A percentile compares a stretch with the other conserved stretches of the same genome.
These are phyloP conservation scores for Lactarius akahatsu DNA, from an alignment of 768 basidiomycete species.

Conservation along the genomic window DNA sequence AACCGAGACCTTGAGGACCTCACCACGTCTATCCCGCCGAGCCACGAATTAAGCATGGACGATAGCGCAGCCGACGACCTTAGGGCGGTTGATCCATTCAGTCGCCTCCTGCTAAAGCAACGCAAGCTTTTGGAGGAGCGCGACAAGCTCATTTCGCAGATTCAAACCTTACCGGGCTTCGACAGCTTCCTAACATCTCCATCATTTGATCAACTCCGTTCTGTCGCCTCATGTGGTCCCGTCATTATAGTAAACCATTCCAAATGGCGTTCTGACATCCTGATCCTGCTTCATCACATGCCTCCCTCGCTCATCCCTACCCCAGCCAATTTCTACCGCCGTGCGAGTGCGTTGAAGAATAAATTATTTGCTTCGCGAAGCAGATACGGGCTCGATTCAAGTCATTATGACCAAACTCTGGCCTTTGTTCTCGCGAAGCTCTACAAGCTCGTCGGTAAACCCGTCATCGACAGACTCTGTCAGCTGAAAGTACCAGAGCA, in stretches of 20 bases:
- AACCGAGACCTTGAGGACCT: background rate
- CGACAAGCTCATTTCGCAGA: background rate
- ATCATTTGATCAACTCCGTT: background rate
- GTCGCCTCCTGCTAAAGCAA: background rate
- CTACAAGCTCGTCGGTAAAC: constrained; percentile 9
- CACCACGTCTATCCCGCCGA: background rate
- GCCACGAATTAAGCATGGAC: background rate
- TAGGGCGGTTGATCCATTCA: background rate
- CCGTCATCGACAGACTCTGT: background rate
- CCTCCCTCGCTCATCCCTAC: constrained; percentile 3
- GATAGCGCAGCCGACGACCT: background rate
- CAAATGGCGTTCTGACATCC: constrained; percentile 9
- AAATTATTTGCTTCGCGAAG: background rate
- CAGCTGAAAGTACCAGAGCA: background rate
- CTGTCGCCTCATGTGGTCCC: constrained; percentile 6
- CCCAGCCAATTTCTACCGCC: background rate
- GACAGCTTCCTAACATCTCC: background rate
- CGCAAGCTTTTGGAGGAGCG: constrained; percentile 6
- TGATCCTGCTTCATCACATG: constrained; percentile 5
- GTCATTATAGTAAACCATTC: constrained; percentile 15
- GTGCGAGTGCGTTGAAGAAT: background rate
- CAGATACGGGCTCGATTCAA: background rate
- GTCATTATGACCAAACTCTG: background rate
- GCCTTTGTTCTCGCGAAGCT: constrained; percentile 5
- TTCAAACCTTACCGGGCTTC: constrained; percentile 6